Evolutionary conservation across 805 yeast species (phyloP), one percentile per base, ranked within the genome.

Genomic region (Myxozyma udenii): DNA sequence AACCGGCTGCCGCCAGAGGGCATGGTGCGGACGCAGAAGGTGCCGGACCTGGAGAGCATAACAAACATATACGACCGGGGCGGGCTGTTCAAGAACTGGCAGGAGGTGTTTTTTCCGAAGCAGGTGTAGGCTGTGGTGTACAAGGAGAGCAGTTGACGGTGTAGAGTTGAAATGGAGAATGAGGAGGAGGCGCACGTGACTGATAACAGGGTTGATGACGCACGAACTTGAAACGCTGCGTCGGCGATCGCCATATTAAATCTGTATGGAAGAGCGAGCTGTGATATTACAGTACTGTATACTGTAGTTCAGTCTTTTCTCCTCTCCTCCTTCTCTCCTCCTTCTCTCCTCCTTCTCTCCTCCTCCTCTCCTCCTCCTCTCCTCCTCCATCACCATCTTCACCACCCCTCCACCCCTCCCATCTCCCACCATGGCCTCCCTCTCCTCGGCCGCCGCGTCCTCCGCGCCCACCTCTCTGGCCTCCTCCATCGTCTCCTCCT

Each of bases 31-130:
- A 53, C 66, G 2, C 51, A 32, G 24, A 50, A 50, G 14, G 66
- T 72, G 12, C 41, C 47, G 23, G 48, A 48, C 14, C 61, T 64
- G 43, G 60, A 53, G n/a, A 65, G 64, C 4, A 63, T 79, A 4
- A 66, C 70, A 21, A 65, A 68, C 35, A 66, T 75, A 0, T 73
- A 68, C 61, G 72, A 71, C 43, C 48, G 60, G 21, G 60, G 60
- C 9, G 74, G 69, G 48, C 68, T 63, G 49, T 61, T 51, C 51
- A 45, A 36, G 9, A 72, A 64, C 54, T 58, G 51, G 57, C 62
- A 46, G 39, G 64, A 58, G 53, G 65, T 54, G 57, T 61, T 64
- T 18, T 56, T 48, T 39, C 61, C 63, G 38, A 45, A 30, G 23
- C 37, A 41, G 59, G 23, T 47, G 23, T 48, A 52, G 28, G 11